Base-by-base conservation (phyloP, 768 basidiomycete genomes). In the Boletellus sp. region DNA sequence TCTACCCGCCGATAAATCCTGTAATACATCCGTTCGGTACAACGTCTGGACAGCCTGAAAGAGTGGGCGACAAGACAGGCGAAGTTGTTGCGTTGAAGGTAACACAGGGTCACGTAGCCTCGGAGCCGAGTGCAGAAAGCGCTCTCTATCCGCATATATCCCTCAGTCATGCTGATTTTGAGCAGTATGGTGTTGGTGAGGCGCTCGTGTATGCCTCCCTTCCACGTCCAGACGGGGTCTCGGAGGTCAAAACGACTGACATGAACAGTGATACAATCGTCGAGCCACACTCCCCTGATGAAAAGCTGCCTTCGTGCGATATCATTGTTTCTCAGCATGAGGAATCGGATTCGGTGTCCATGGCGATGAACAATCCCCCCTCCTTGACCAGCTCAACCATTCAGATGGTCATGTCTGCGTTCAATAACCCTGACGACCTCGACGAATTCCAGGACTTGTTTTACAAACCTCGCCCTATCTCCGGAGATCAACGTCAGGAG, bases 381-480 rank as follows among this genome's bases (percentile, higher is more conserved):
- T 60, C 57, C 50, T 72, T 61, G 55, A 72, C 63, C 59, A 36
- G 75, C 11, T 80, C 80, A 20, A 63, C 63, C 2, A 52, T 67
- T 15, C 64, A 58, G 36, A 57, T 66, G 63, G 62, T 60, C 26
- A 48, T 64, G 22, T 77, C 76, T n/a, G 76, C 76, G 3, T 68
- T 87, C 32, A 78, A 80, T 10, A 76, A 73, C 48, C 74, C 78
- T 0, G 83, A 84, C 48, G 85, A 89, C 54, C 72, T 89, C 7
- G 84, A 87, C n/a, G 74, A 78, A 11, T 90, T 85, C 71, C 79
- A 78, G 33, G 84, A 89, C 58, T 71, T 90, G 8, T 90, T 90
- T 66, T 89, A 85, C 62, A 73, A 71, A 36, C 84, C 84, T 3
- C 50, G 26, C 11, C 23, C 47, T 20, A 0, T 36, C 16, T 39